A percentile compares a stretch with the other conserved stretches of the same genome.
phyloP scores from a whole-genome alignment of 306 rosid species.

The Boehmeria nivea region DNA sequence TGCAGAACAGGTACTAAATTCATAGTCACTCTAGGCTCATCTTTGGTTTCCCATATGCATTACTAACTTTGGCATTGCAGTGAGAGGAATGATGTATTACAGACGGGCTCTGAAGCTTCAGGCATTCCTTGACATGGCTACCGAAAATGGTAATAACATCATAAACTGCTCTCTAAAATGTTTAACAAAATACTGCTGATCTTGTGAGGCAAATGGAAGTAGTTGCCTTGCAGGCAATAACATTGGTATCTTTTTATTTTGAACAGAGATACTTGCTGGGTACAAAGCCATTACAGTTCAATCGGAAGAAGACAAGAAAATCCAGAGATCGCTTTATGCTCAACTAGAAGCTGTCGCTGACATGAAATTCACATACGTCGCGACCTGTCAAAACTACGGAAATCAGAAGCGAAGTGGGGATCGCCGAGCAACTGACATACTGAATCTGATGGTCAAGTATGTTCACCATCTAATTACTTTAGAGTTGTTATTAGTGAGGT shows the following conservation, averaged over 20 bases:
- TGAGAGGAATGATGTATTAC: constrained; percentile 98
- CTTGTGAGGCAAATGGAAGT: constrained; percentile 2
- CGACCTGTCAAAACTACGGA: constrained; percentile 96
- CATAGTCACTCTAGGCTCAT: constrained; percentile 18
- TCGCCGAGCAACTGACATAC: constrained; percentile 91
- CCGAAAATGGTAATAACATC: constrained; percentile 60
- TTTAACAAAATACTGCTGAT: too few relatives aligned
- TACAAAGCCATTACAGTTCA: constrained; percentile 85
- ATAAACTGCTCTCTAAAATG: not conserved
- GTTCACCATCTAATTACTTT: constrained; percentile 38
- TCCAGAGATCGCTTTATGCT: constrained; percentile 86
- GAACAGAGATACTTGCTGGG: constrained; percentile 84
- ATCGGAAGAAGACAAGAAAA: constrained; percentile 78
- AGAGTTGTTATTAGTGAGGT: constrained; percentile 12
- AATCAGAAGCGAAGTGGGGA: constrained; percentile 95
- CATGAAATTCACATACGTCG: constrained; percentile 90
- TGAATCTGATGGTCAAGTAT: constrained; percentile 97
- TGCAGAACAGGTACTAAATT: constrained; percentile 69
- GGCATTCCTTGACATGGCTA: constrained; percentile 98
- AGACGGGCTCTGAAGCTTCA: constrained; percentile 94
- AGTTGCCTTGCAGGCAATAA: constrained; percentile 21
- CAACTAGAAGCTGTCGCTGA: constrained; percentile 92
- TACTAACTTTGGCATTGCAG: constrained; percentile 41
- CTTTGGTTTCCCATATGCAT: constrained; percentile 23
- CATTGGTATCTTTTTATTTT: constrained; percentile 16